phyloP scores from a whole-genome alignment of 352 stramenopile species.

The Phytophthora meadii region DNA sequence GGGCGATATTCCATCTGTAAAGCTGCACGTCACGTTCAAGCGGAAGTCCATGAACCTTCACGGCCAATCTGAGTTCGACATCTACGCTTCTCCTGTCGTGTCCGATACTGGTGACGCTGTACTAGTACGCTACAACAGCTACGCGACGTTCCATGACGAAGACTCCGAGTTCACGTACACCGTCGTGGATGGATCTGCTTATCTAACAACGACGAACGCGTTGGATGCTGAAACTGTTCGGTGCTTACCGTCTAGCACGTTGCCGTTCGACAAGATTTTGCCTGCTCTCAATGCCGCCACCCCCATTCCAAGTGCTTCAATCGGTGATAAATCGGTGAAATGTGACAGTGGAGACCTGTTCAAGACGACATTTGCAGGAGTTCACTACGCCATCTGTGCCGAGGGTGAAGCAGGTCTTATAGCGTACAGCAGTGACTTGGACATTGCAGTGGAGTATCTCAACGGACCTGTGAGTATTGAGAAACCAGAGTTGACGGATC shows the following conservation, averaged over 20 bases:
- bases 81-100: conserved; percentile 36
- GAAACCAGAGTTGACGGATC: conserved; percentile 11
- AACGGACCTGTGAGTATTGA: conserved; percentile 12
- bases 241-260: conserved; percentile 27
- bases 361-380: conserved; percentile 40
- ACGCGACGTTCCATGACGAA: conserved; percentile 26
- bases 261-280: conserved; percentile 40
- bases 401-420: conserved; percentile 31
- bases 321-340: conserved; percentile 21
- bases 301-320: conserved; percentile 27
- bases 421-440: conserved; percentile 41
- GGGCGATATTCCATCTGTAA: conserved; percentile 29
- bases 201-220: conserved; percentile 16
- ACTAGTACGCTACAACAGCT: conserved; percentile 27
- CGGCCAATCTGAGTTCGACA: conserved; percentile 34
- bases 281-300: conserved; percentile 27
- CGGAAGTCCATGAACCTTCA: conserved; percentile 35
- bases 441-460: conserved; percentile 39
- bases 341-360: conserved; percentile 41
- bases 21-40: conserved; percentile 39
- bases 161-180: conserved; percentile 27
- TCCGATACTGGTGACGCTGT: conserved; percentile 13
- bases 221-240: conserved; percentile 7
- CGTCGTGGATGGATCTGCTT: conserved; percentile 33
- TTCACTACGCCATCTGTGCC: conserved; percentile 39